Conservation (phyloP, 2,329 filamentous ascomycete genomes). For the Alternaria triticimaculans region DNA sequence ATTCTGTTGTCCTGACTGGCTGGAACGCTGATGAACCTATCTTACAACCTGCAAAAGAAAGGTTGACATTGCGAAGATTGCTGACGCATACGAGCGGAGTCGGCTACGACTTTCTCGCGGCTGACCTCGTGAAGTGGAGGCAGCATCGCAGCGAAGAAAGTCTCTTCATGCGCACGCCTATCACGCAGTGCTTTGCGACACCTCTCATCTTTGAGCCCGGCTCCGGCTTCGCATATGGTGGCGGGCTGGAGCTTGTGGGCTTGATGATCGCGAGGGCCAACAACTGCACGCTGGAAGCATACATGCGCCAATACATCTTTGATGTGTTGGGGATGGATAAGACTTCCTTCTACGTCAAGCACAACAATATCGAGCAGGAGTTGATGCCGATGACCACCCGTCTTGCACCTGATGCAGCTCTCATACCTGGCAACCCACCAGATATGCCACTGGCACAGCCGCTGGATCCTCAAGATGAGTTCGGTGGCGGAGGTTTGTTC, state of each 20-base stretch:
- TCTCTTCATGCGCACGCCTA: conserved; percentile 10
- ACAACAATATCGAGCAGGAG: conserved; percentile 17
- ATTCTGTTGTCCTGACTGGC: conserved; percentile 25
- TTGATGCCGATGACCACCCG: conserved; percentile 25
- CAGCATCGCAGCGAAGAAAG: conserved; percentile 15
- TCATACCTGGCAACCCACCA: conserved; percentile 5
- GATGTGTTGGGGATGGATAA: conserved; percentile 29
- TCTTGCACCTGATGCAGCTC: conserved; percentile 7
- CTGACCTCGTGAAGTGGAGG: conserved; percentile 23
- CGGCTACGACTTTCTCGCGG: conserved; percentile 27
- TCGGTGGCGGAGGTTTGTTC: conserved; percentile 27
- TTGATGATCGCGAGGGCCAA: conserved; percentile 34
- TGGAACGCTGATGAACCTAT: conserved; percentile 17
- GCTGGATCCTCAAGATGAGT: conserved; percentile 21
- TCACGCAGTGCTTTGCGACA: conserved; percentile 16
- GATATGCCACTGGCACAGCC: conserved; percentile 1
- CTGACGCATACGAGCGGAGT: conserved; percentile 38
- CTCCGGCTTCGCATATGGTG: conserved; percentile 27
- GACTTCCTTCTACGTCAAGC: conserved; percentile 25
- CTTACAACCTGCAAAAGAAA: conserved; percentile 23
- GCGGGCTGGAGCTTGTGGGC: conserved; percentile 31
- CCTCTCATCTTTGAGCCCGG: conserved; percentile 39
- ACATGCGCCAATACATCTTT: conserved; percentile 35
- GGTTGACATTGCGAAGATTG: conserved; percentile 28
- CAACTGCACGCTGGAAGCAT: conserved; percentile 25